Evolutionary conservation across 1,139 yeast species (phyloP).

Genomic region (Keqinozyma sinolaborantium): DNA sequence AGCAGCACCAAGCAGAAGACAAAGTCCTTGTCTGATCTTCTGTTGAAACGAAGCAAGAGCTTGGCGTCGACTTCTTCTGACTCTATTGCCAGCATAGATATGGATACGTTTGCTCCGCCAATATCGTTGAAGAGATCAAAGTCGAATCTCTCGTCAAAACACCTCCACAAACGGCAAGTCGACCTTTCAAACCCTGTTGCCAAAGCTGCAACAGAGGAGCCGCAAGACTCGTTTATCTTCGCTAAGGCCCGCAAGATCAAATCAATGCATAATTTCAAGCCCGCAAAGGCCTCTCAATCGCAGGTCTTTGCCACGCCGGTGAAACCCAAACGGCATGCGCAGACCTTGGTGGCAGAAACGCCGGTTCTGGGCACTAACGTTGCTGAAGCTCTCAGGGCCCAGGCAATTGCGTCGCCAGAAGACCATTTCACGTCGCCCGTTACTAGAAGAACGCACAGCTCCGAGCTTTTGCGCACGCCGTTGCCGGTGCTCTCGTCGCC

Average conservation of each 20-base stretch:
- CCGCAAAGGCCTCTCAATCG: constrained; percentile 6
- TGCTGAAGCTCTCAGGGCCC: not conserved
- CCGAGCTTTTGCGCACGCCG: constrained; percentile 3
- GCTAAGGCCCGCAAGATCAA: constrained; percentile 23
- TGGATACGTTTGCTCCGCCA: constrained; percentile 26
- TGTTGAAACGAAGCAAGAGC: not conserved
- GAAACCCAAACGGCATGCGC: constrained; percentile 6
- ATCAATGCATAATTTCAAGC: constrained; percentile 5
- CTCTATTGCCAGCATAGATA: constrained; percentile 7
- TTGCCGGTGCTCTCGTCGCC: constrained; percentile 17
- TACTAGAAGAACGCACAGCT: constrained; percentile 1
- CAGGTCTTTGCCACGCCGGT: constrained; percentile 15
- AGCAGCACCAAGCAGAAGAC: not conserved
- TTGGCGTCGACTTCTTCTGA: not conserved
- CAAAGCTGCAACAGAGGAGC: constrained; percentile 3
- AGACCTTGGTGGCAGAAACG: constrained; percentile 3
- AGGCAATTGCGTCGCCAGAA: not conserved
- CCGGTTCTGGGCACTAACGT: constrained; percentile 1
- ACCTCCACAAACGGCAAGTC: constrained; percentile 44
- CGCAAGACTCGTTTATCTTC: constrained; percentile 18
- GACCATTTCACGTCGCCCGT: constrained; percentile 3
- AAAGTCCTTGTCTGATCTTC: not conserved
- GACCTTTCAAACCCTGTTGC: constrained; percentile 24
- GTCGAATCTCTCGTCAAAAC: constrained; percentile 39
- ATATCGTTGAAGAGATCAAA: constrained; percentile 37